A percentile compares a stretch with the other conserved stretches of the same genome.
These are phyloP conservation scores for Trichophyton equinum DNA, from an alignment of 2,329 filamentous ascomycete genomes.

Conservation along the genomic window DNA sequence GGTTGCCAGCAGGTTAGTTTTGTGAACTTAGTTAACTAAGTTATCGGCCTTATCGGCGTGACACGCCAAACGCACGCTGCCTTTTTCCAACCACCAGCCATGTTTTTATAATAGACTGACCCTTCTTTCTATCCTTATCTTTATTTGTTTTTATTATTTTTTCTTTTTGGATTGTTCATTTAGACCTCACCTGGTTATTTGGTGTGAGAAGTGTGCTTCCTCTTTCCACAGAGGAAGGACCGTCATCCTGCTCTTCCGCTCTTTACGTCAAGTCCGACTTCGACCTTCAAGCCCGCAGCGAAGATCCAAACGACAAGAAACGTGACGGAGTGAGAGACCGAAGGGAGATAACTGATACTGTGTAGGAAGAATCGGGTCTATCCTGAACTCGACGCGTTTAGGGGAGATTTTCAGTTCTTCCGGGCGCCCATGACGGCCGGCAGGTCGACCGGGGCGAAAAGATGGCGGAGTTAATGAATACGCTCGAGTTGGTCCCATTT, in stretches of 20 bases:
- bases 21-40: neutral
- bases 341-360: neutral
- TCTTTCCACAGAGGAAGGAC: neutral
- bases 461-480: conserved; percentile 31
- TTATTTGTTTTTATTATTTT: neutral
- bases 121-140: neutral
- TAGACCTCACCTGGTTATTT: neutral
- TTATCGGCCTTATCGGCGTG: neutral
- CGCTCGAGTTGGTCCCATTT: conserved; percentile 26
- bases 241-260: neutral
- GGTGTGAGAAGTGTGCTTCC: neutral
- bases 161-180: neutral
- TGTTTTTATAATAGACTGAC: neutral
- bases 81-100: neutral
- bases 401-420: neutral
- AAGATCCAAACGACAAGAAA: neutral
- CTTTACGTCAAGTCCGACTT: neutral
- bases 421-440: neutral
- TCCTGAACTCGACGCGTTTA: neutral
- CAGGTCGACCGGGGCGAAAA: neutral
- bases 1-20: neutral
- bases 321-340: too few species aligned
- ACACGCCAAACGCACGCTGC: neutral
- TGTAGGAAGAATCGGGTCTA: neutral
- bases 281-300: neutral